Base-by-base conservation (phyloP, 805 yeast species). In the Kodamaea fukazawae region DNA sequence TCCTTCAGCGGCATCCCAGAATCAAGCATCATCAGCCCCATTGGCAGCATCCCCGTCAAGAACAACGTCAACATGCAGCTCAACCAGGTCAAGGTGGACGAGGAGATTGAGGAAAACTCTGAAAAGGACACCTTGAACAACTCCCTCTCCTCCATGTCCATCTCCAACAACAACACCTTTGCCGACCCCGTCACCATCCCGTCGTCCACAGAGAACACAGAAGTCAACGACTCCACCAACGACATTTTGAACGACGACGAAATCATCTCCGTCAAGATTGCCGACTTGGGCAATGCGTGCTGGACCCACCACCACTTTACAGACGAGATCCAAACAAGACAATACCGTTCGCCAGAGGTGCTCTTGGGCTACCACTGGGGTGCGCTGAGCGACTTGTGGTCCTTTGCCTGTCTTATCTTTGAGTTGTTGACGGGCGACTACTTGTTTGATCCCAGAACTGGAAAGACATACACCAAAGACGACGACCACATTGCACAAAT, bases 401-500 rank as follows among this genome's bases (percentile, higher is more conserved):
- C 96, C n/a, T 71, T 86, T 53, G 97, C 95, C 0, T 90, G 98
- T 64, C 65, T 93, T 53, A 71, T 86, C 1, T 93, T 93, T 63
- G 99, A 93, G 65, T 71, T 93, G 16, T 62, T 91, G 32, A 91
- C 99, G 0, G 98, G 98, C 3, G 98, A 91, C 61, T 90, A 90
- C 54, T 62, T 93, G 36, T 93, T 91, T 60, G 97, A 91, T 59
- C 99, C 99, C 4, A 77, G 80, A 38, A 78, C 78, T 45, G 89
- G 90, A 1, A 78, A 76, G 40, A 70, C 84, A 4, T 91, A 87
- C 63, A 60, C 81, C 35, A 90, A 90, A 55, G 96, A 90, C 60
- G 97, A 91, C 56, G 99, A 93, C 60, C 99, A 93, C 60, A 73
- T 93, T 51, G 98, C 98, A 0, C 98, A 93, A 60, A 87, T 93